phyloP scores from a whole-genome alignment of 768 basidiomycete species.

The Trametes coccinea region DNA sequence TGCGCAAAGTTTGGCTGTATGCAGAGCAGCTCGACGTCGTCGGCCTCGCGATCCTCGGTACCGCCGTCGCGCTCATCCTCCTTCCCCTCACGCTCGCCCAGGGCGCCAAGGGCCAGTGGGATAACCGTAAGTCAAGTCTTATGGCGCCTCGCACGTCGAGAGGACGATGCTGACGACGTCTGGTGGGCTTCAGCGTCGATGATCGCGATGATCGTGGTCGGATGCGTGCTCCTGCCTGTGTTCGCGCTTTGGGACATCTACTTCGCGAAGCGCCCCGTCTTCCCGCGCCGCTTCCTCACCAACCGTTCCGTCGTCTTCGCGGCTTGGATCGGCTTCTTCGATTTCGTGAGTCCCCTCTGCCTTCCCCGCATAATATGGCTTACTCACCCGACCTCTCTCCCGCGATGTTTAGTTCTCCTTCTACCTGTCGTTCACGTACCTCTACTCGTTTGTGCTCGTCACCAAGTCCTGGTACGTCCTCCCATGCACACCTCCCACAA shows the following conservation, averaged over 20 bases:
- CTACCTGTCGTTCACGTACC: conserved; percentile 71
- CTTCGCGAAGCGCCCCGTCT: conserved; percentile 36
- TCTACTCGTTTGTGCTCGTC: conserved; percentile 63
- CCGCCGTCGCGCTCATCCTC: conserved; percentile 33
- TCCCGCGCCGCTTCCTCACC: conserved; percentile 35
- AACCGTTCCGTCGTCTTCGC: conserved; percentile 37
- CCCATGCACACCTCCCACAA: not conserved
- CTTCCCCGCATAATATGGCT: not conserved
- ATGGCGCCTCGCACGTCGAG: no score
- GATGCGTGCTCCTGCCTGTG: conserved; percentile 29
- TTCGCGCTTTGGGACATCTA: conserved; percentile 36
- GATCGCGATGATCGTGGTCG: conserved; percentile 36
- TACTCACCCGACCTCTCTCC: not conserved
- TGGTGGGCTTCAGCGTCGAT: conserved; percentile 31
- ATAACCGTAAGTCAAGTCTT: conserved; percentile 32
- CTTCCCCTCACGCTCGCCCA: conserved; percentile 33
- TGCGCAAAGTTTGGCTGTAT: conserved; percentile 39
- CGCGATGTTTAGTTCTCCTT: conserved; percentile 48
- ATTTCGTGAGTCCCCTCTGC: conserved; percentile 21
- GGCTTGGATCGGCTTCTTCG: conserved; percentile 30
- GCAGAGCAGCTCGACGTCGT: conserved; percentile 32
- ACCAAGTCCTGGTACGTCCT: conserved; percentile 24
- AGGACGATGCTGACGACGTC: not conserved
- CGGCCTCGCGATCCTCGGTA: conserved; percentile 34
- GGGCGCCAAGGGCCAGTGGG: conserved; percentile 28